Conservation (phyloP, 1,284 basidiomycete genomes). For the Schizophyllum commune region DNA sequence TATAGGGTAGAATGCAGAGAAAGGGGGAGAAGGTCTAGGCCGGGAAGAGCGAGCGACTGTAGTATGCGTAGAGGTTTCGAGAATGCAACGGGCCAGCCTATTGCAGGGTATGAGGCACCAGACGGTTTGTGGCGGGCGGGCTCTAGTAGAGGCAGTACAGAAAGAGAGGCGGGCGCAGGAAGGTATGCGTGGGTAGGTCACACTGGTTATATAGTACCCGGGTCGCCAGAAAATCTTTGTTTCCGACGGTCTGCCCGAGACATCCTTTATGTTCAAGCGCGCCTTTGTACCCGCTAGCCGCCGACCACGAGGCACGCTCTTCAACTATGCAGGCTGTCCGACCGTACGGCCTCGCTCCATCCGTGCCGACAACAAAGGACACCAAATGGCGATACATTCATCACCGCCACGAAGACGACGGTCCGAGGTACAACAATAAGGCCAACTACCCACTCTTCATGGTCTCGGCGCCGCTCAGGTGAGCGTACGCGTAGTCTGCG, state of each 20-base stretch:
- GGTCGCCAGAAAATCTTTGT: neutral
- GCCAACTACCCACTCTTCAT: neutral
- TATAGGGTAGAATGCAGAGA: neutral
- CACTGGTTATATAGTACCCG: neutral
- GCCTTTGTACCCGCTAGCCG: neutral
- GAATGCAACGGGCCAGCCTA: neutral
- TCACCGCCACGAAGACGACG: too few species aligned
- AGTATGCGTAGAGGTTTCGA: neutral
- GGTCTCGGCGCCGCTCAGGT: neutral
- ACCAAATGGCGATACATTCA: too few species aligned
- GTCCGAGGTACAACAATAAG: neutral
- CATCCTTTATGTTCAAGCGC: neutral
- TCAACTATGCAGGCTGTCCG: neutral
- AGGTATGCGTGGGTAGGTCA: neutral
- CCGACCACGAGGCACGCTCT: neutral
- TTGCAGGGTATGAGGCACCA: neutral
- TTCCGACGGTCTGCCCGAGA: neutral
- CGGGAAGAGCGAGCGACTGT: neutral
- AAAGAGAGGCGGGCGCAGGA: neutral
- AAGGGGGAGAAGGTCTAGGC: neutral
- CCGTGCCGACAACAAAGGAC: too few species aligned
- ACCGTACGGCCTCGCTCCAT: too few species aligned
- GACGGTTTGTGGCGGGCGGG: neutral
- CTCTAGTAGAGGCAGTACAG: too few species aligned
- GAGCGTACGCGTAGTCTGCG: conserved; percentile 22